Evolutionary conservation across 1,284 basidiomycete genomes (phyloP), one percentile per base, ranked within the genome.

Genomic region (Ceraceosorus guamensis): DNA sequence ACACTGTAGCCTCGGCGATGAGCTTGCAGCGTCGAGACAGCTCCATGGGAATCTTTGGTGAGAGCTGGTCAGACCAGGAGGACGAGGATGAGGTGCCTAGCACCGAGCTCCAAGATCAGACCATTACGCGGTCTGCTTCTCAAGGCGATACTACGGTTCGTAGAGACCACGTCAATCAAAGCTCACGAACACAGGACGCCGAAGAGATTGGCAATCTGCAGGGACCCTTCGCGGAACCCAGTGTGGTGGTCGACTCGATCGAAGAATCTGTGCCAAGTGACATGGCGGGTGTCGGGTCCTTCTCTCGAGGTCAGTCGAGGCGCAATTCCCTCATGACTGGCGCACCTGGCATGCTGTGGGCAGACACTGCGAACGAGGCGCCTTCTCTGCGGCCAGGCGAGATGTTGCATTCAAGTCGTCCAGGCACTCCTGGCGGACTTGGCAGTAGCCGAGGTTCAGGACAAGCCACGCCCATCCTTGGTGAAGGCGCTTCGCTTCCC

Each of bases 251-350:
- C 24, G 24, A 24, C 24, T 24, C 24, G 24, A 24, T 24, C 24
- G 32, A 11, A 30, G 44, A 58, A 49, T 44, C 13, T 13, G 45
- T 31, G 32, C 32, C 2, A 39, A 39, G 43, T 24, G 50, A 56
- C 46, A 69, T 69, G 67, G 67, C 62, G 6, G 67, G 67, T 14
- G 55, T 69, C 14, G 67, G 67, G 18, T 69, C 67, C 13, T 68
- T 43, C 46, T 60, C 57, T 4, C 56, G 66, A 10, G 61, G 53
- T 33, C 61, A 61, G 8, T 68, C 67, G 4, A 50, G 67, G 4
- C 60, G 65, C 44, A 68, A 68, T 44, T 68, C 67, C 13, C 53
- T 63, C 43, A 55, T 68, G n/a, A 62, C 30, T 5, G 53, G 50
- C 4, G 56, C 59, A 13, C 24, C 24, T 24, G 24, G 24, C 3